Evolutionary conservation across 2,329 filamentous ascomycete species (phyloP), one percentile per base, ranked within the genome.

Genomic region (Blastomyces gilchristii): DNA sequence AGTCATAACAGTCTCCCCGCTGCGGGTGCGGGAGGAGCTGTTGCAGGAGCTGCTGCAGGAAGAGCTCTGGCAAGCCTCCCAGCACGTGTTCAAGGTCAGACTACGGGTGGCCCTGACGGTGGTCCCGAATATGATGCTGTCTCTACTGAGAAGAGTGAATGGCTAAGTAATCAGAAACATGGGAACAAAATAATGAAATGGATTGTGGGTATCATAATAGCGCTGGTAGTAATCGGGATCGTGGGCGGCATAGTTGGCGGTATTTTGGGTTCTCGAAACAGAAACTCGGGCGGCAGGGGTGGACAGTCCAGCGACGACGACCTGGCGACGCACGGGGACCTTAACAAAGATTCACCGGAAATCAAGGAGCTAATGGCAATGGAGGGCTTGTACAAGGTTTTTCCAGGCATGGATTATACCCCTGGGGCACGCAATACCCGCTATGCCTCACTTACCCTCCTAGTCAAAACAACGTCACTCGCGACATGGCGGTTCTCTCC

Each of bases 381-480:
- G 75, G 73, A 81, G 0, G 78, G 91, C 66, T 81, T 97, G 31
- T 91, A 96, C 81, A 95, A 91, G 75, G 91, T 97, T 1, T 97
- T 97, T 74, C 90, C 91, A 0, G 93, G 91, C 34, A 90, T 97
- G 77, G 93, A 97, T 76, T 97, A 97, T 74, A 97, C 93, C 0
- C 93, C 0, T 83, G 94, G 74, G 91, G 95, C 72, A 86, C 90
- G 0, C 92, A 97, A 75, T 97, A 93, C 69, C 93, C 93, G 2
- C 87, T 87, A 49, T 97, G 93, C 75, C 67, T 92, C 41, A 78
- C 82, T 62, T 83, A 87, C 68, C 89, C 90, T 0, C 89, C 93
- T 0, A 92, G 87, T 43, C 93, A 97, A 73, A 96, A 97, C 78
- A 97, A 97, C 73, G 82, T 97, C 67, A 97, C 94, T 0, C 86